Base-by-base conservation (phyloP, 805 yeast genomes). In the Kuraishia ogatae region DNA sequence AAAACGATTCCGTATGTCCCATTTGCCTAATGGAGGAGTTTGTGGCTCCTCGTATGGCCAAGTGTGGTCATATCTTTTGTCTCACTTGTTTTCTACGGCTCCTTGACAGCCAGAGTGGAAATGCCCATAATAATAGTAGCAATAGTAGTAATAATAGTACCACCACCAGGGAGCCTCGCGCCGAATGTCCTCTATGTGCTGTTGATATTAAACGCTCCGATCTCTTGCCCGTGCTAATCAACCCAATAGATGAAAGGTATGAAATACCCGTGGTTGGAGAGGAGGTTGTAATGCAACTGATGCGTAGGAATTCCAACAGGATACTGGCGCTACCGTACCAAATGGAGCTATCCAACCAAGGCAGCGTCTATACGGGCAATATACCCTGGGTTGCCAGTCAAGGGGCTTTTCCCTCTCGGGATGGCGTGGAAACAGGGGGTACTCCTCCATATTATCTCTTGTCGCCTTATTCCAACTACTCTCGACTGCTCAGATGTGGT, bases 21-120 rank as follows among this genome's bases (percentile, higher is more conserved):
- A 93, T 94, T 26, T 94, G 99, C 67, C 73, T 94, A 15, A 78
- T 85, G 35, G 96, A 89, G 53, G 84, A 83, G 15, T 88, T 94
- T 15, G 80, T 87, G 19, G 97, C 97, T 0, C 97, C 99, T 1
- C 75, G 98, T 55, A 96, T 94, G 98, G 84, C 90, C 28, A 79
- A 84, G 13, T 94, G 99, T 72, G 99, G 99, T 4, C 99, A 94
- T 66, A 78, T 91, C 17, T 82, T 94, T 64, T 94, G 99, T 65
- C 76, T 82, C 55, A 82, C 91, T 15, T 94, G 99, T 67, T 69
- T 93, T 29, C 67, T 91, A 55, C 80, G 91, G 50, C 81, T 88
- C 62, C 71, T 89, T 50, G 87, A 81, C 43, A 82, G 84, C 20
- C 74, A 74, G 23, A 64, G 70, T 6, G 66, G 69, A 4, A 67